Evolutionary conservation across 768 basidiomycete genomes (phyloP).

Genomic region (Mycena leptocephala): DNA sequence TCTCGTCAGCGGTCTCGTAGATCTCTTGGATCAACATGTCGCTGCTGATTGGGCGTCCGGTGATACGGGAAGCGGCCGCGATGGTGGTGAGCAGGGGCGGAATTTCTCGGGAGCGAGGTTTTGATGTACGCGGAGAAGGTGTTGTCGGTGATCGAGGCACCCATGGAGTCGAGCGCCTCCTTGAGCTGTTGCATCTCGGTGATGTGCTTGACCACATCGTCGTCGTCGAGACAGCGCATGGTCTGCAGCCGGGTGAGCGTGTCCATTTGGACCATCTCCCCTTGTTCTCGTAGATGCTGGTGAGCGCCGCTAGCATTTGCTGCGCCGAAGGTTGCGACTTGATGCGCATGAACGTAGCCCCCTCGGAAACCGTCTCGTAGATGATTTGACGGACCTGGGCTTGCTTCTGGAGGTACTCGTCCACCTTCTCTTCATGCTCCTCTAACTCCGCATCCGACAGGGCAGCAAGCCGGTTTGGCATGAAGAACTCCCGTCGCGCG

Average conservation of each 20-base stretch:
- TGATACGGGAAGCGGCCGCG: background rate
- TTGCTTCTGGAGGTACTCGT: too few relatives aligned
- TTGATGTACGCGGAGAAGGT: conserved; percentile 27
- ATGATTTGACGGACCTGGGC: too few relatives aligned
- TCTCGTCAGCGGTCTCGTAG: conserved; percentile 18
- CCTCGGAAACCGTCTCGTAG: background rate
- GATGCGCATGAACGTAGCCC: conserved; percentile 40
- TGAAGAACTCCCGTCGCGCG: too few relatives aligned
- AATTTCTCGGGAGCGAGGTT: conserved; percentile 6
- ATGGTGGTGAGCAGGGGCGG: conserved; percentile 1
- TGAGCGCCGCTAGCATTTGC: conserved; percentile 40
- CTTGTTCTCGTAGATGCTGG: conserved; percentile 40
- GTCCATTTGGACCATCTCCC: conserved; percentile 35
- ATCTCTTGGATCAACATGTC: conserved; percentile 27
- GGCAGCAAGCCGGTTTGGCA: too few relatives aligned
- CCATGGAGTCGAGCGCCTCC: conserved; percentile 39
- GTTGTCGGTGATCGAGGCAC: background rate
- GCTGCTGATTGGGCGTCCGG: background rate
- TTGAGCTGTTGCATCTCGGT: conserved; percentile 45
- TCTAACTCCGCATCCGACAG: too few relatives aligned
- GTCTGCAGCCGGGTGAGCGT: conserved; percentile 40
- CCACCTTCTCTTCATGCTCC: too few relatives aligned
- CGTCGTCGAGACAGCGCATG: conserved; percentile 32
- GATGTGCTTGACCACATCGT: conserved; percentile 22
- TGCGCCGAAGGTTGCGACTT: conserved; percentile 38